Conservation (phyloP, 257 asterid species). For the Osmanthus fragrans region DNA sequence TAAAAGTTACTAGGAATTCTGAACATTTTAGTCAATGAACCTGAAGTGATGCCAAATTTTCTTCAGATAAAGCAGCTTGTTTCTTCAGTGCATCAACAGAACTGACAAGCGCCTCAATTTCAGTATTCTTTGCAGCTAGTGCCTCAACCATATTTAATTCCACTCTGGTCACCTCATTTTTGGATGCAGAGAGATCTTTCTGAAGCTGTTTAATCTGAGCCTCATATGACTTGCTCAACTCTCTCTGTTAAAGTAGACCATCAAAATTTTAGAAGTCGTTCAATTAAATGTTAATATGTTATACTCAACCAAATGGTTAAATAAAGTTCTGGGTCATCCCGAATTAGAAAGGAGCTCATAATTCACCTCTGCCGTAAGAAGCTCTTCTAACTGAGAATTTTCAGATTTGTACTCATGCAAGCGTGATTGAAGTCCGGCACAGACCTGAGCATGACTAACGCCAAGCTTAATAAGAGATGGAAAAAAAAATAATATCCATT, state of each 20-base stretch:
- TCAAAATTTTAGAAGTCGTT: slow-evolving; percentile 26
- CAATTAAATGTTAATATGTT: neutral
- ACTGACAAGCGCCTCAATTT: slow-evolving; percentile 80
- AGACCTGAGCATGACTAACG: slow-evolving; percentile 58
- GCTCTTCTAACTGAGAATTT: slow-evolving; percentile 97
- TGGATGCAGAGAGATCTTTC: slow-evolving; percentile 70
- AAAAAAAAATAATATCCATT: neutral
- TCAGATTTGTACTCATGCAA: slow-evolving; percentile 97
- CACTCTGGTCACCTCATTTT: slow-evolving; percentile 75
- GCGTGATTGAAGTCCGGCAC: slow-evolving; percentile 99
- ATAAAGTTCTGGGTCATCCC: slow-evolving; percentile 18
- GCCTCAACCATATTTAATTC: slow-evolving; percentile 90
- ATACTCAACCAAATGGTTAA: slow-evolving; percentile 10
- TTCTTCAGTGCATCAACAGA: slow-evolving; percentile 81
- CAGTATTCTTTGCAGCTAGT: slow-evolving; percentile 91
- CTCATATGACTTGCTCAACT: slow-evolving; percentile 83
- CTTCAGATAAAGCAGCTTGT: slow-evolving; percentile 93
- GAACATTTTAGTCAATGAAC: slow-evolving; percentile 33
- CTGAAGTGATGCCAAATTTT: slow-evolving; percentile 87
- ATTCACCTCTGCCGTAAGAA: slow-evolving; percentile 88
- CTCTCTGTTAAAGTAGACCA: slow-evolving; percentile 65
- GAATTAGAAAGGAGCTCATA: slow-evolving; percentile 17
- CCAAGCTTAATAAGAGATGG: slow-evolving; percentile 4
- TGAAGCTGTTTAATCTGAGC: slow-evolving; percentile 81
- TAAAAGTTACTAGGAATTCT: neutral